Evolutionary conservation across 1,284 basidiomycete genomes (phyloP), one percentile per base, ranked within the genome.

Genomic region (Coniferiporia sulphurascens): DNA sequence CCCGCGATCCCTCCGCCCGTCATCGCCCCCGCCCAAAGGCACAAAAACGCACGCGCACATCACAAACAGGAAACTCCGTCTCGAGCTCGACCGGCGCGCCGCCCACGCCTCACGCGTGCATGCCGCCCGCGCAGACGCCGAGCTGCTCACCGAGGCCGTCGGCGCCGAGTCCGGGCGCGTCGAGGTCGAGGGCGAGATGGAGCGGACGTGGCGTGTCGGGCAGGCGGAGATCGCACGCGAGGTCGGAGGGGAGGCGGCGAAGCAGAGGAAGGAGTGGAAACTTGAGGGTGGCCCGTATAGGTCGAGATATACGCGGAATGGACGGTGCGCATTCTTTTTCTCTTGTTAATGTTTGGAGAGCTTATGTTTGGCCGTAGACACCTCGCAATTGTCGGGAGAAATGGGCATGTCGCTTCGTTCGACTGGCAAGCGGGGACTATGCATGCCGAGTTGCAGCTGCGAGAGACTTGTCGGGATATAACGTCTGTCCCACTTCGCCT

Each of bases 341-440:
- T 8, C 38, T 41, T 1, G 7, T 2, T 12, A 10, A 41, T 41
- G 38, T 8, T 41, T 41, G 9, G 15, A 41, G 38, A 12, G 38
- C 38, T 41, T 8, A 41, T 41, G 38, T 15, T 41, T 8, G 15
- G 15, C 9, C 9, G 15, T 41, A 41, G 38, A 69, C 89, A 95
- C 72, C 71, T 96, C 55, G 93, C 91, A 0, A 85, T 97, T 64
- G 90, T 84, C 1, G 94, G 93, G 4, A 79, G 81, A 17, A 82
- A 80, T 58, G 95, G 96, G 0, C 94, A 98, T 73, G 83, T 95
- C n/a, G 92, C 93, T 1, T 93, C 94, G 0, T 96, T 98, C 68
- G 95, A 98, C 72, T 96, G 93, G 93, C 88, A 93, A 71, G 86
- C 90, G 0, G 93, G 94, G 0, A 86, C 85, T 46, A 74, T 98